Base-by-base conservation (phyloP, 306 rosid genomes). In the Castanea crenata region DNA sequence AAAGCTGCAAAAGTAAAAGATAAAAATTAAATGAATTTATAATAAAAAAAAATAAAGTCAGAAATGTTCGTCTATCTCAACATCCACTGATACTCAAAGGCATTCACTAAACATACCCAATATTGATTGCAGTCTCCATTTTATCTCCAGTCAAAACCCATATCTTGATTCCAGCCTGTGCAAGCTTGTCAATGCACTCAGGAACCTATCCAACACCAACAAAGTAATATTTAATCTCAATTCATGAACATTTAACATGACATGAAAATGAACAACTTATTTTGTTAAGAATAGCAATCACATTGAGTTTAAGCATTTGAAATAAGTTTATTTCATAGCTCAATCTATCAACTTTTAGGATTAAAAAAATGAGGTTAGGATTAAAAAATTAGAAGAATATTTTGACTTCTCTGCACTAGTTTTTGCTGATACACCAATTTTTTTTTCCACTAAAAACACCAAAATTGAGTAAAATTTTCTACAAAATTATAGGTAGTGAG, bases 131-230 rank as follows among this genome's bases (percentile, higher is more conserved):
- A 32, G 98, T 96, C 84, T 96, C 99, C 99, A 96, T 96, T 90
- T 96, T 96, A 86, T 96, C 99, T 65, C 99, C 99, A 52, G 99
- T 96, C 90, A 96, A 86, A 78, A 96, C 99, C 99, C 99, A 96
- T 68, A 96, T 83, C 85, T 96, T 96, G 68, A 96, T 96, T 81
- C 99, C 99, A 71, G 99, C 99, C 84, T 93, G 99, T 52, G 99
- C 99, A 82, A 96, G 94, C 76, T 91, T 96, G 92, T 96, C 99
- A 61, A 96, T 96, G 88, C 98, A 96, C 70, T 96, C 99, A 23
- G 99, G 99, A 79, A 96, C 99, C 99, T 94, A 74, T 34, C 58
- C 71, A 83, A 55, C 68, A 84, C 54, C 65, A 82, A 80, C 16
- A 31, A 68, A 69, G 2, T 4, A 73, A 55, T 3, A 52, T 63